phyloP scores from a whole-genome alignment of 768 basidiomycete species.

The Holtermanniella nyarrowii region DNA sequence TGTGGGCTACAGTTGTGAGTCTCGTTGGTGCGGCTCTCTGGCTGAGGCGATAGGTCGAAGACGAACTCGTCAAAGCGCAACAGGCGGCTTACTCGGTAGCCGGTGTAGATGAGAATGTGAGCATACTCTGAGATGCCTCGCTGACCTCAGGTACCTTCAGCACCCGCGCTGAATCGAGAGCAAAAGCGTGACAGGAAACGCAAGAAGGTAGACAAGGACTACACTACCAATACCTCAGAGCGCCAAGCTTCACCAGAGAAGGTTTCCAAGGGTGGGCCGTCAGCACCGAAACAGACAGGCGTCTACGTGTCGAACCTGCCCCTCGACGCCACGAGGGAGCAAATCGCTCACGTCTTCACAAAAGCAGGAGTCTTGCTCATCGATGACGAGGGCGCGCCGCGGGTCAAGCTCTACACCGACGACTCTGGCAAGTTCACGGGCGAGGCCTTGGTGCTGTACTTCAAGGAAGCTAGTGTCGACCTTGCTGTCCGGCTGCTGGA shows the following conservation, averaged over 20 bases:
- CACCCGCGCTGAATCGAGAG: constrained; percentile 55
- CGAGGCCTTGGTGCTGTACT: constrained; percentile 89
- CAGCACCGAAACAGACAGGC: constrained; percentile 81
- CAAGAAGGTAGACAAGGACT: constrained; percentile 49
- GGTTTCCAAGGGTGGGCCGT: constrained; percentile 18
- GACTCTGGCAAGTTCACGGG: constrained; percentile 83
- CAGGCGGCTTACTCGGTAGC: constrained; percentile 88
- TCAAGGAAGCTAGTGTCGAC: constrained; percentile 89
- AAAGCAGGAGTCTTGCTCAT: constrained; percentile 89
- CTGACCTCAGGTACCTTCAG: constrained; percentile 61
- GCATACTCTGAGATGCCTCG: constrained; percentile 24
- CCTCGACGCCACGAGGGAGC: constrained; percentile 58
- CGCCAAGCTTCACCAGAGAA: constrained; percentile 46
- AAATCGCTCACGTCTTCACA: constrained; percentile 74
- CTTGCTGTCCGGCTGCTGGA: constrained; percentile 77
- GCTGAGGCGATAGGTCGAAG: constrained; percentile 55
- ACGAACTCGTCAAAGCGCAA: constrained; percentile 74
- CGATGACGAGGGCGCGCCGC: constrained; percentile 79
- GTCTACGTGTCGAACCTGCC: constrained; percentile 83
- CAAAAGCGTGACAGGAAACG: constrained; percentile 48
- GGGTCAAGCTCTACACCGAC: constrained; percentile 87
- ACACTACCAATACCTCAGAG: constrained; percentile 55
- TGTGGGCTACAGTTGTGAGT: constrained; percentile 78
- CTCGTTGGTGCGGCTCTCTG: background rate
- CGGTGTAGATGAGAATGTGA: constrained; percentile 88